Conservation (phyloP, 179 eudicot genomes). For the Camellia oleifera region DNA sequence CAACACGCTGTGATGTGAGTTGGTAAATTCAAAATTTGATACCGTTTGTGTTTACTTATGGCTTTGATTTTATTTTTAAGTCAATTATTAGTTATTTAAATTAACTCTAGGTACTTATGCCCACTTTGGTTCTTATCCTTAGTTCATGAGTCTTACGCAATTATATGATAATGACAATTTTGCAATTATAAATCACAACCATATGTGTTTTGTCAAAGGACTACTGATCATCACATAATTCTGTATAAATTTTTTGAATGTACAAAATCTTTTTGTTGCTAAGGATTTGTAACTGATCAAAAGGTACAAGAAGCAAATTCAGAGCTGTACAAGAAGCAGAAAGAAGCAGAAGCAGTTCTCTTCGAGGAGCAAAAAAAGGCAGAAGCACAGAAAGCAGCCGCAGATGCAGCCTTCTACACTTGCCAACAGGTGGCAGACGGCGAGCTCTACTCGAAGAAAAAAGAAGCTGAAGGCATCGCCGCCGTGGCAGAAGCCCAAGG, state of each 20-base stretch:
- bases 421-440: slow-evolving; percentile 6
- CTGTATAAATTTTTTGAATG: too few relatives aligned
- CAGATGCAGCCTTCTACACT: neutral
- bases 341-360: slow-evolving; percentile 7
- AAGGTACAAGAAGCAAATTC: slow-evolving; percentile 16
- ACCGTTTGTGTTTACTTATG: too few relatives aligned
- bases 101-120: too few relatives aligned
- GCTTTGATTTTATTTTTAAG: too few relatives aligned
- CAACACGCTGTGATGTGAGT: neutral
- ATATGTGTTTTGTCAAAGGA: too few relatives aligned
- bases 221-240: too few relatives aligned
- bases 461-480: neutral
- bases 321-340: slow-evolving; percentile 16
- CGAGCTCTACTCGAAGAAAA: neutral
- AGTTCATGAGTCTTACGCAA: neutral
- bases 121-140: neutral
- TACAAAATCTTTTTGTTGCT: neutral
- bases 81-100: too few relatives aligned
- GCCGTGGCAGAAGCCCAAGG: slow-evolving; percentile 8
- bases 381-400: slow-evolving; percentile 6
- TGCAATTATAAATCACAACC: too few relatives aligned
- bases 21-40: too few relatives aligned
- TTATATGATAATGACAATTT: too few relatives aligned
- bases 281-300: neutral
- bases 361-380: slow-evolving; percentile 6